phyloP scores from a whole-genome alignment of 495 filamentous ascomycete genomes.

The Ramalina peruviana region DNA sequence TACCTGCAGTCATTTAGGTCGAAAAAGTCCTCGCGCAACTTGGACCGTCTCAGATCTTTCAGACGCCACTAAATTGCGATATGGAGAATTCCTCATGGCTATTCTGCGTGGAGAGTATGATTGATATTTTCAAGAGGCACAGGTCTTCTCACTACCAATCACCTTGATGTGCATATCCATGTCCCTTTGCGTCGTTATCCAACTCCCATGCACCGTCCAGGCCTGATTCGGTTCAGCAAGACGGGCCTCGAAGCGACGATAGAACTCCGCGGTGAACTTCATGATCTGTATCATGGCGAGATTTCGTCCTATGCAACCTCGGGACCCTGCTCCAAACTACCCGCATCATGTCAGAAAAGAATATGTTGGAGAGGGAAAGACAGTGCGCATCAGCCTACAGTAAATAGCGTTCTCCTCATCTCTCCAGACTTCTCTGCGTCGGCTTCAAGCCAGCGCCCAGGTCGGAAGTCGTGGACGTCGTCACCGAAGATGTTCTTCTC shows the following conservation, averaged over 20 bases:
- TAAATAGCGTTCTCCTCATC: constrained; percentile 45
- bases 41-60: too few species aligned
- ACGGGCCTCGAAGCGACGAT: neutral
- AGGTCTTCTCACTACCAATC: too few species aligned
- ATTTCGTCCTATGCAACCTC: constrained; percentile 1
- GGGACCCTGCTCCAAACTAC: constrained; percentile 1
- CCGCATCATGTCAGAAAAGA: neutral
- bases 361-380: neutral
- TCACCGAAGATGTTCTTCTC: constrained; percentile 42
- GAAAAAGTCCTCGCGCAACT: too few species aligned
- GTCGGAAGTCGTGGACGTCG: constrained; percentile 40
- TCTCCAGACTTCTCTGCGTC: constrained; percentile 31
- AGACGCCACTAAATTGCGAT: too few species aligned
- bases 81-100: too few species aligned
- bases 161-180: constrained; percentile 1
- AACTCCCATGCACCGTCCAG: constrained; percentile 1
- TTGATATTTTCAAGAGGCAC: too few species aligned
- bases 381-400: neutral
- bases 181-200: constrained; percentile 1
- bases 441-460: constrained; percentile 41
- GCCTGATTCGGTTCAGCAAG: neutral
- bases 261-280: neutral
- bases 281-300: neutral
- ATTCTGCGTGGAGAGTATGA: too few species aligned
- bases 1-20: too few species aligned